A percentile compares a stretch with the other conserved stretches of the same genome.
Conservation (phyloP, 2,329 filamentous ascomycete species). For the Plenodomus lindquistii region DNA sequence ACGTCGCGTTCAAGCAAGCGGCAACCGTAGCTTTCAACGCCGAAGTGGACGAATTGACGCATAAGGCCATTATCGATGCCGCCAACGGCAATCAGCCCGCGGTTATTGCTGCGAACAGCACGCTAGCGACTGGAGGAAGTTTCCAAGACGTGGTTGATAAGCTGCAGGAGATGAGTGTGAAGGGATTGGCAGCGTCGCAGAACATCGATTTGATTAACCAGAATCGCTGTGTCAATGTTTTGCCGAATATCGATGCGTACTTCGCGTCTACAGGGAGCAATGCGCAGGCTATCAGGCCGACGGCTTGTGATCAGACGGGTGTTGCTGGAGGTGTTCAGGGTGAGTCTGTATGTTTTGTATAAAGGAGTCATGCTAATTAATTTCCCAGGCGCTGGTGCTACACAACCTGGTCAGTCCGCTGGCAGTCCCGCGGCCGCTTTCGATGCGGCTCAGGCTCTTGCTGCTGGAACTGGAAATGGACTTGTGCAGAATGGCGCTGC, state of each 20-base stretch:
- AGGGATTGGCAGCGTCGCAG: constrained; percentile 35
- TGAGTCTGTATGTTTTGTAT: background rate
- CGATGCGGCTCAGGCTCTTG: constrained; percentile 31
- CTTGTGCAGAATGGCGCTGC: constrained; percentile 23
- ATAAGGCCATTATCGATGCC: constrained; percentile 44
- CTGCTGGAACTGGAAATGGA: constrained; percentile 35
- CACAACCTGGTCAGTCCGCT: constrained; percentile 32
- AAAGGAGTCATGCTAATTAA: background rate
- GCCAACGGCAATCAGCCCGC: constrained; percentile 29
- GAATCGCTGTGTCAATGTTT: constrained; percentile 43
- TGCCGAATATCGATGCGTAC: constrained; percentile 44
- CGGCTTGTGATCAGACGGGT: constrained; percentile 40
- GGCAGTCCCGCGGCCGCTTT: constrained; percentile 39
- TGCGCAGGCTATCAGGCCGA: constrained; percentile 35
- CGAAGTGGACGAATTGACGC: constrained; percentile 45
- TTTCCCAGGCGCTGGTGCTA: constrained; percentile 22
- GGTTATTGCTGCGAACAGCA: constrained; percentile 43
- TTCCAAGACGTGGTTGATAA: constrained; percentile 47
- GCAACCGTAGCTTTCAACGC: constrained; percentile 44
- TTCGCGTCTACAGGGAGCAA: constrained; percentile 39
- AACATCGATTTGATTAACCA: constrained; percentile 45
- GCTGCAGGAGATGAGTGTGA: constrained; percentile 41
- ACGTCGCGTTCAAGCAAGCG: constrained; percentile 41
- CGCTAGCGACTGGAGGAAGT: constrained; percentile 40
- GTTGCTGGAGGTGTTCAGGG: constrained; percentile 38